Percentiles rank a stretch among this genome's conserved stretches.
Conservation (phyloP, 768 basidiomycete genomes). For the Megacollybia marginata region DNA sequence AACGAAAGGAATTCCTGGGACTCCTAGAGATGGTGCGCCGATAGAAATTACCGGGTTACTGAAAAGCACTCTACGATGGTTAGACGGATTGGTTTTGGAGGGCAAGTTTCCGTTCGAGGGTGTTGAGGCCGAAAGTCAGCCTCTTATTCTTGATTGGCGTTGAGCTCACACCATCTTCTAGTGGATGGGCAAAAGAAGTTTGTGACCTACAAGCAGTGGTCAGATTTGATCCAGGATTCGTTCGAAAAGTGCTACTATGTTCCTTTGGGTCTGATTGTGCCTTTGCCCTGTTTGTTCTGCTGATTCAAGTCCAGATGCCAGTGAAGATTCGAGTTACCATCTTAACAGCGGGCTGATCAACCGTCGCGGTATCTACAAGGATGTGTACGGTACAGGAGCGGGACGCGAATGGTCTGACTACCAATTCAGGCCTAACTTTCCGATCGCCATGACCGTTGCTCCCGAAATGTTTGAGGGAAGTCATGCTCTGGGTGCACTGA, state of each 20-base stretch:
- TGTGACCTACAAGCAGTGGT: slow-evolving; percentile 90
- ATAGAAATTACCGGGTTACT: slow-evolving; percentile 91
- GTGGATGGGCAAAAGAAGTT: slow-evolving; percentile 62
- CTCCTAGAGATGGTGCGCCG: slow-evolving; percentile 92
- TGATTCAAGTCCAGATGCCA: slow-evolving; percentile 42
- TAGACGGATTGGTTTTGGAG: slow-evolving; percentile 54
- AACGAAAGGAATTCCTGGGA: slow-evolving; percentile 93
- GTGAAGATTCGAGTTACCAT: slow-evolving; percentile 63
- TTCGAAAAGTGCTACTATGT: slow-evolving; percentile 93
- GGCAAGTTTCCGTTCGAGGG: slow-evolving; percentile 88
- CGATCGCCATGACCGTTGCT: slow-evolving; percentile 94
- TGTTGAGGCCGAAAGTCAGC: slow-evolving; percentile 71
- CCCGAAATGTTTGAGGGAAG: slow-evolving; percentile 85
- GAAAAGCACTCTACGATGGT: slow-evolving; percentile 91
- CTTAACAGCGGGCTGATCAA: slow-evolving; percentile 68
- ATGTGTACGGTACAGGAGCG: slow-evolving; percentile 84
- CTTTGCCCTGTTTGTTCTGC: neutral
- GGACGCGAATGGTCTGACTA: slow-evolving; percentile 96
- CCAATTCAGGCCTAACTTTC: slow-evolving; percentile 89
- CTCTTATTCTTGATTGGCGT: neutral
- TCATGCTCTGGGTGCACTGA: slow-evolving; percentile 74
- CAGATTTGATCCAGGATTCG: slow-evolving; percentile 69
- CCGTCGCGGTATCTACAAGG: slow-evolving; percentile 96
- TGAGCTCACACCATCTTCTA: slow-evolving; percentile 20
- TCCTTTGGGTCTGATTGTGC: slow-evolving; percentile 52